A percentile compares a stretch with the other conserved stretches of the same genome.
These are phyloP conservation scores for Galeopsis tetrahit DNA, from an alignment of 257 asterid species.

Conservation along the genomic window DNA sequence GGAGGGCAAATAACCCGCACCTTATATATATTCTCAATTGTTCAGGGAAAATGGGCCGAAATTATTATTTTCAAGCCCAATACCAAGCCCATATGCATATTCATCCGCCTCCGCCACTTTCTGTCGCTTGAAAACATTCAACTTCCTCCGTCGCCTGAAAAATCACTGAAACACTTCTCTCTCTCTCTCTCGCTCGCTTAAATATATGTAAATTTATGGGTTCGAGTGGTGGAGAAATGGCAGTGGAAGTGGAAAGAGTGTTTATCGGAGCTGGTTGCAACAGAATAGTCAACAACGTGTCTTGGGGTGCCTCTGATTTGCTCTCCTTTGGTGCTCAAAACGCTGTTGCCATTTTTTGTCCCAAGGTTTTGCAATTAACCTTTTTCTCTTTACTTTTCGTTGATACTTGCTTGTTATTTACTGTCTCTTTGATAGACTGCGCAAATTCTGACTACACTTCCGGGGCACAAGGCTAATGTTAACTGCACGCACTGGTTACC, in stretches of 20 bases:
- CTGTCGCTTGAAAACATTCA: background rate
- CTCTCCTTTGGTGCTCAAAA: slow-evolving; percentile 91
- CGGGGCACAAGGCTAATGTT: slow-evolving; percentile 87
- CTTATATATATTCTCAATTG: too few relatives aligned
- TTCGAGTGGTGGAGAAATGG: slow-evolving; percentile 29
- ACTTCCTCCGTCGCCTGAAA: slow-evolving; percentile 18
- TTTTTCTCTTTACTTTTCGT: background rate
- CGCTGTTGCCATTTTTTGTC: slow-evolving; percentile 88
- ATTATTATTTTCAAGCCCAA: too few relatives aligned
- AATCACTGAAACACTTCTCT: background rate
- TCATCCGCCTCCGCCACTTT: too few relatives aligned
- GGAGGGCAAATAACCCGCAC: too few relatives aligned
- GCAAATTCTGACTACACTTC: slow-evolving; percentile 85
- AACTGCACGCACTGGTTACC: slow-evolving; percentile 97
- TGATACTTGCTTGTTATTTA: background rate
- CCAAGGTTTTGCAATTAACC: slow-evolving; percentile 54
- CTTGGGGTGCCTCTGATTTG: slow-evolving; percentile 91
- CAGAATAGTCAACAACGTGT: slow-evolving; percentile 86
- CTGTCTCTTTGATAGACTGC: slow-evolving; percentile 57
- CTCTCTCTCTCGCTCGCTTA: background rate
- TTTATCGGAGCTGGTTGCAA: slow-evolving; percentile 94
- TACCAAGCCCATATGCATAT: slow-evolving; percentile 22
- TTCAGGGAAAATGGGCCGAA: too few relatives aligned
- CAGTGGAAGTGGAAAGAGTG: slow-evolving; percentile 57
- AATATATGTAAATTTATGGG: slow-evolving; percentile 34